Conservation (phyloP, 2,329 filamentous ascomycete genomes). For the Trichothecium roseum region DNA sequence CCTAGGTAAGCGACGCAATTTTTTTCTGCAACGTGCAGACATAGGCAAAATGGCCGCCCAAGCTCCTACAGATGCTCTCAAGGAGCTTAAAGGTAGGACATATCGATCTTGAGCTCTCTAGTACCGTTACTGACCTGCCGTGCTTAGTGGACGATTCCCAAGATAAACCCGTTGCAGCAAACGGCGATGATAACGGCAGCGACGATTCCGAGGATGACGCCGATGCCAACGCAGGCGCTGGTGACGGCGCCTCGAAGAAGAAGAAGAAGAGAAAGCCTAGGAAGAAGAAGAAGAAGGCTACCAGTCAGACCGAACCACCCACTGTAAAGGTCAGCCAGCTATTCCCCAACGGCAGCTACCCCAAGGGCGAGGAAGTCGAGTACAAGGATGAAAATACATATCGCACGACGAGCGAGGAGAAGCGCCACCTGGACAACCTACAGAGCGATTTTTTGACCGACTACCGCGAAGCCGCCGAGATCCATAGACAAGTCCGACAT, state of each 20-base stretch:
- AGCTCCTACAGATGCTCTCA: conserved; percentile 30
- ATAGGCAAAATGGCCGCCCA: conserved; percentile 30
- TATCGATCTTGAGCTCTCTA: conserved; percentile 12
- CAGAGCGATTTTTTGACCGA: conserved; percentile 72
- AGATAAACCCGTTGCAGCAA: conserved; percentile 27
- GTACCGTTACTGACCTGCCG: conserved; percentile 15
- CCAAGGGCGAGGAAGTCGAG: conserved; percentile 66
- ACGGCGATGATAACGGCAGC: conserved; percentile 29
- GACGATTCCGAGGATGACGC: conserved; percentile 45
- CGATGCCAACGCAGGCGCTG: conserved; percentile 32
- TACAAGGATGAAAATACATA: conserved; percentile 68
- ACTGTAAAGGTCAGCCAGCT: conserved; percentile 61
- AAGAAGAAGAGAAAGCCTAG: conserved; percentile 75
- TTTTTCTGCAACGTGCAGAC: conserved; percentile 1
- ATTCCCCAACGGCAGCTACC: conserved; percentile 63
- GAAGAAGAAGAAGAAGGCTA: conserved; percentile 69
- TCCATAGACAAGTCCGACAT: conserved; percentile 79
- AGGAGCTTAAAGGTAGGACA: conserved; percentile 29
- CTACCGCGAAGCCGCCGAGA: conserved; percentile 76
- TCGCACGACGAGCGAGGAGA: conserved; percentile 74
- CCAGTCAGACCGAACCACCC: conserved; percentile 64
- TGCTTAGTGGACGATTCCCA: conserved; percentile 26
- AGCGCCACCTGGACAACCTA: conserved; percentile 71
- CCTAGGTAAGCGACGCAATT: no score
- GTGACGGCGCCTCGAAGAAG: conserved; percentile 26